Evolutionary conservation across 805 yeast species (phyloP).

Genomic region (Henningerozyma blattae): DNA sequence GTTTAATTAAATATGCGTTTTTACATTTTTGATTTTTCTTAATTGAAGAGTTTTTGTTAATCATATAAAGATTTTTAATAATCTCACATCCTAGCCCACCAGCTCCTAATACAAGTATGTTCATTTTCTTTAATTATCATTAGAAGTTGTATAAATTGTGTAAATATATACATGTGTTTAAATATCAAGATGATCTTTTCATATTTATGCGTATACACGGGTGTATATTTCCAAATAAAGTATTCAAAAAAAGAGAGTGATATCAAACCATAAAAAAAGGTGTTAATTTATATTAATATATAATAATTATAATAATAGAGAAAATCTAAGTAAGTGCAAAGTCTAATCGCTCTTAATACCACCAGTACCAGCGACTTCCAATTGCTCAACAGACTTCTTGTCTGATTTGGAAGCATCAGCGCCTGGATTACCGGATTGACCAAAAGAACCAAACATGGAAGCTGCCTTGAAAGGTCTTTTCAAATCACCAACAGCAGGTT

Average conservation of each 20-base stretch:
- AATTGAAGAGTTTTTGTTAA: too few relatives aligned
- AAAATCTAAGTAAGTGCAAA: too few relatives aligned
- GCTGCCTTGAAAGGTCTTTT: slow-evolving; percentile 95
- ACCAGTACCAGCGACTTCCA: slow-evolving; percentile 76
- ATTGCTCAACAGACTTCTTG: slow-evolving; percentile 73
- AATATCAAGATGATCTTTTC: not conserved
- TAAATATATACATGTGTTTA: too few relatives aligned
- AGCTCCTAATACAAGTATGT: slow-evolving; percentile 77
- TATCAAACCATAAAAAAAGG: not conserved
- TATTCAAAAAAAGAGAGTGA: not conserved
- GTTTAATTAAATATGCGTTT: slow-evolving; percentile 38
- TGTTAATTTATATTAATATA: too few relatives aligned
- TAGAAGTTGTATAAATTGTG: too few relatives aligned
- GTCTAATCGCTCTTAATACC: slow-evolving; percentile 77
- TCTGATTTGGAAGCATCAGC: slow-evolving; percentile 55
- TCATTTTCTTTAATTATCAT: too few relatives aligned
- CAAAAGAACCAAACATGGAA: slow-evolving; percentile 53
- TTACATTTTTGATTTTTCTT: too few relatives aligned
- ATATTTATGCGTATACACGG: not conserved
- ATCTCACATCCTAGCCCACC: slow-evolving; percentile 94
- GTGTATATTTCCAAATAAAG: not conserved
- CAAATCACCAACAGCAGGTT: slow-evolving; percentile 76
- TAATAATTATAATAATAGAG: too few relatives aligned
- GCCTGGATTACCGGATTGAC: slow-evolving; percentile 3
- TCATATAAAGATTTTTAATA: slow-evolving; percentile 61